These are phyloP conservation scores for Verticillium dahliae DNA, from an alignment of 2,329 filamentous ascomycete genomes.

Conservation along the genomic window DNA sequence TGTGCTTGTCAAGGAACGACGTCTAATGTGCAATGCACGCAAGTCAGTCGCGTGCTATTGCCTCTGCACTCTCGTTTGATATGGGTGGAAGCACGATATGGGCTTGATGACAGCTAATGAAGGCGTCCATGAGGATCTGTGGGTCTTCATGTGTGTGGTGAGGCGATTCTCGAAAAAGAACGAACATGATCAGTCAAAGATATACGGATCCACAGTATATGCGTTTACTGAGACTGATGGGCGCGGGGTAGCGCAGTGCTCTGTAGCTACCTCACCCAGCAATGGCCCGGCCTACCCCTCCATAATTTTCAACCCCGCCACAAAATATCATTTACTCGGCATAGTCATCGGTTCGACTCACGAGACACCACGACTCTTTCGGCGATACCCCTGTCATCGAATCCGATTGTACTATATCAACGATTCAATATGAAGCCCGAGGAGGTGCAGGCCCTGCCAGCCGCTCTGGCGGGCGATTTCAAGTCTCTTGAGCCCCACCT, in stretches of 20 bases:
- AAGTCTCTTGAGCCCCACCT: conserved; percentile 73
- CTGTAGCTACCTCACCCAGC: not conserved
- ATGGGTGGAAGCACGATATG: too few relatives aligned
- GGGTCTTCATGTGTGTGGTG: too few relatives aligned
- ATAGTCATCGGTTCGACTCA: conserved; percentile 6
- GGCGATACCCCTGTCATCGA: conserved; percentile 1
- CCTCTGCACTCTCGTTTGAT: too few relatives aligned
- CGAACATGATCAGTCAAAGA: too few relatives aligned
- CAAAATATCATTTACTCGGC: conserved; percentile 8
- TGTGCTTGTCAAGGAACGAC: too few relatives aligned
- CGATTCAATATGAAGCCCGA: conserved; percentile 46
- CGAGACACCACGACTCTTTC: conserved; percentile 6
- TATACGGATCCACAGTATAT: too few relatives aligned
- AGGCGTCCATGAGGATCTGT: too few relatives aligned
- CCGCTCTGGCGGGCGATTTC: conserved; percentile 60
- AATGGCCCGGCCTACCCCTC: conserved; percentile 4
- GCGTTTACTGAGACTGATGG: not conserved
- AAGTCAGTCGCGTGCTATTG: too few relatives aligned
- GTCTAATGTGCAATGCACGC: too few relatives aligned
- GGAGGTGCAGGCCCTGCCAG: conserved; percentile 45
- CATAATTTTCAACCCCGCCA: conserved; percentile 14
- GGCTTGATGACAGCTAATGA: too few relatives aligned
- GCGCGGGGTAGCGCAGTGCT: not conserved
- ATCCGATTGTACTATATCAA: not conserved
- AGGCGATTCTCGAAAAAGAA: too few relatives aligned